These are phyloP conservation scores for Ensete ventricosum DNA, from an alignment of 176 grass and related monocot genomes.

Conservation along the genomic window DNA sequence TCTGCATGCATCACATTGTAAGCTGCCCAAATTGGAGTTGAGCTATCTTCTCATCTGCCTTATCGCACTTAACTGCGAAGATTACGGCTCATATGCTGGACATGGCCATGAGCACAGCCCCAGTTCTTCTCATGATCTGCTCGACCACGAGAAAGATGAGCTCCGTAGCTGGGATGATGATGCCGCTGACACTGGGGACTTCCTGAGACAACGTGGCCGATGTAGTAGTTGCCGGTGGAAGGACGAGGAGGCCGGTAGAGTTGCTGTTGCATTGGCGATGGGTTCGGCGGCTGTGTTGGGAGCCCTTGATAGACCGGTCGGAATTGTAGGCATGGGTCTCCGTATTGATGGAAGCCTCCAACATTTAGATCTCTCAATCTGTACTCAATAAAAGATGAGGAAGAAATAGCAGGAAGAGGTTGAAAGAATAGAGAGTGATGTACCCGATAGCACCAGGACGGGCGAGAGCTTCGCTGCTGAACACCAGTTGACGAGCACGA, in stretches of 20 bases:
- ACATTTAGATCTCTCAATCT: conserved; percentile 72
- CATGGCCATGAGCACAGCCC: conserved; percentile 19
- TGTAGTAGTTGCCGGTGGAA: conserved; percentile 44
- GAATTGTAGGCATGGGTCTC: conserved; percentile 39
- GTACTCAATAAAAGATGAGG: not conserved
- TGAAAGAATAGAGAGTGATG: not conserved
- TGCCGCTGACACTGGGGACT: conserved; percentile 21
- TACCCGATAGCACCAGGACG: conserved; percentile 48
- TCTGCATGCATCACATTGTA: not conserved
- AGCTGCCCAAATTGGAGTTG: not conserved
- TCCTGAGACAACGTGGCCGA: conserved; percentile 59
- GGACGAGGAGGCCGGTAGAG: conserved; percentile 39
- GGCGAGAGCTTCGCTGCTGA: conserved; percentile 72
- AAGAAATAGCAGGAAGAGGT: not conserved
- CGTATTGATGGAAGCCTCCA: conserved; percentile 33
- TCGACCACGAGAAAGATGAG: conserved; percentile 16
- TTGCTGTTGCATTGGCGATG: conserved; percentile 47
- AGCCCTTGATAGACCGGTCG: conserved; percentile 47
- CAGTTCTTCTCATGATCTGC: not conserved
- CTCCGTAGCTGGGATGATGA: conserved; percentile 25
- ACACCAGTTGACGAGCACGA: conserved; percentile 90
- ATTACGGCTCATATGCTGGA: conserved; percentile 19
- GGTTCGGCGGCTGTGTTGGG: conserved; percentile 25
- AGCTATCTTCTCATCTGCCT: not conserved
- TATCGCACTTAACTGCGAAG: not conserved